Evolutionary conservation across 495 filamentous ascomycete genomes (phyloP), one percentile per base, ranked within the genome.

Genomic region (Lasiosphaeria miniovina): DNA sequence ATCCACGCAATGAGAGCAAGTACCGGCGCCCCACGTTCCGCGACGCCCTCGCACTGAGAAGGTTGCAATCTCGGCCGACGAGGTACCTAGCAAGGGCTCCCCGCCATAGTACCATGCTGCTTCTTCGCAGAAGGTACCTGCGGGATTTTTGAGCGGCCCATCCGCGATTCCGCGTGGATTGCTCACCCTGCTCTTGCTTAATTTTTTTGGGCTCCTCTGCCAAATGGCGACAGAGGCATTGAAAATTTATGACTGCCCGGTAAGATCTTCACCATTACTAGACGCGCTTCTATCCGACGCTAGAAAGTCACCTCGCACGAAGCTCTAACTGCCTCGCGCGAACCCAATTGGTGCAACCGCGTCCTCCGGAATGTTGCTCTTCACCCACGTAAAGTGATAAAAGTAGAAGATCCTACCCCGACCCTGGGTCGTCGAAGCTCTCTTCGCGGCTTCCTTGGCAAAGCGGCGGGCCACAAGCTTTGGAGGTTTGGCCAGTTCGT

Each of bases 71-170:
- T 48, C 46, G 49, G 36, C 33, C 17, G 43, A 7, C 55, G 45
- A 63, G 65, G 64, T 74, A 74, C 71, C 61, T 72, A 52, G 33
- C 41, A 45, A 54, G 35, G 54, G 31, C 54, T 60, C 57, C 41
- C 63, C 60, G 58, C 61, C 14, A 61, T 36, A 7, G 71, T 71
- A 73, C 65, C 66, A 36, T 33, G 49, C 49, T 34, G 55, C 41
- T 40, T 55, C 32, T 36, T 36, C 35, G 12, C 43, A 46, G 43
- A 14, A 33, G 24, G 54, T 57, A 63, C 40, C 61, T 74, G 71
- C 69, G 71, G 69, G 69, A 74, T 74, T 74, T 74, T 72, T 68
- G 61, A 63, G 60, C 63, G 68, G 59, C 54, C 57, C 57, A 61
- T 62, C 61, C 32, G 48, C 45, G 33, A 45, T 57, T 55, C 55